A percentile compares a stretch with the other conserved stretches of the same genome.
phyloP scores from a whole-genome alignment of 2,329 filamentous ascomycete genomes.

The Paradendryphiella salina region DNA sequence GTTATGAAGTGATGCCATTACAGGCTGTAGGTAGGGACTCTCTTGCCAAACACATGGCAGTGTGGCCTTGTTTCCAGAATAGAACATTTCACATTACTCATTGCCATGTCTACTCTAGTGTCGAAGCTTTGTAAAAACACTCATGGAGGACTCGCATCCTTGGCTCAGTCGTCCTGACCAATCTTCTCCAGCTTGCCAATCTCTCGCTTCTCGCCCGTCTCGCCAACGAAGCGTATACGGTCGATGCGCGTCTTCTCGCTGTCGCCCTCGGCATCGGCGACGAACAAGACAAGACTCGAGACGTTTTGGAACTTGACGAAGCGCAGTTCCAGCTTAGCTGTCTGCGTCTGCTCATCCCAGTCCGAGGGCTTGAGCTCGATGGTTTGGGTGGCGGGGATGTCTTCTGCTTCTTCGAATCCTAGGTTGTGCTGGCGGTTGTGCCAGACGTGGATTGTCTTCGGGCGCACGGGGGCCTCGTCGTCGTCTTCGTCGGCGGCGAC shows the following conservation, averaged over 20 bases:
- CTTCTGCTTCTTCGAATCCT: slow-evolving; percentile 93
- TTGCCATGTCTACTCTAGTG: neutral
- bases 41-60: too few relatives aligned
- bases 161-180: slow-evolving; percentile 62
- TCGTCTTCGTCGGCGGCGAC: slow-evolving; percentile 59
- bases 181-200: slow-evolving; percentile 97
- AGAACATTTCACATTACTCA: neutral
- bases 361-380: slow-evolving; percentile 74
- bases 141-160: neutral
- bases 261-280: slow-evolving; percentile 78
- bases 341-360: slow-evolving; percentile 64
- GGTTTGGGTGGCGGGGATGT: slow-evolving; percentile 76
- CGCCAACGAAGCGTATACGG: slow-evolving; percentile 78
- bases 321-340: slow-evolving; percentile 64
- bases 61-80: neutral
- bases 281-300: slow-evolving; percentile 81
- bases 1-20: neutral
- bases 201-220: slow-evolving; percentile 86
- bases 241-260: slow-evolving; percentile 85
- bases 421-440: slow-evolving; percentile 87
- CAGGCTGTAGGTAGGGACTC: neutral
- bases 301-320: slow-evolving; percentile 99
- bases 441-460: slow-evolving; percentile 81
- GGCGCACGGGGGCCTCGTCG: slow-evolving; percentile 77
- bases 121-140: neutral